Evolutionary conservation across 2,329 filamentous ascomycete genomes (phyloP), one percentile per base, ranked within the genome.

Genomic region (Nakataea oryzae): DNA sequence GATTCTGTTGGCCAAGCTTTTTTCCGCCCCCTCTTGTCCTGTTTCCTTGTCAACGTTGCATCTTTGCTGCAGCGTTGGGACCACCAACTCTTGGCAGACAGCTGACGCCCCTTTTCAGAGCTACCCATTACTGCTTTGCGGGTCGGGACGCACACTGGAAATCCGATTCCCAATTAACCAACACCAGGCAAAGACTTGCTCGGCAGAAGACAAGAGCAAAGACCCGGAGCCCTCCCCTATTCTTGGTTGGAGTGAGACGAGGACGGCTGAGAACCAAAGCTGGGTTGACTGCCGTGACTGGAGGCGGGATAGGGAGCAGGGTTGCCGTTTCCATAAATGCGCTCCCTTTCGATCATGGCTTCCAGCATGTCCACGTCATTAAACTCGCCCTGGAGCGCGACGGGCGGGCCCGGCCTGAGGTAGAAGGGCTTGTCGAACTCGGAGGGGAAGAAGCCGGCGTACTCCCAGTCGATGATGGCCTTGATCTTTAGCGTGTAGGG

Each of bases 391-490:
- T 64, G 65, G 1, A 71, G 61, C 3, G 70, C 67, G n/a, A 66
- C 63, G 2, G 68, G 69, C 12, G 68, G 69, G 0, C 68, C 68
- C 1, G 63, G 65, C 3, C 69, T 62, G 4, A 57, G 63, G 34
- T 67, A 71, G 27, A 68, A 71, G 1, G 64, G 61, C 47, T 61
- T 62, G 62, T 73, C 70, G 61, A 73, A 73, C 60, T 68, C 63
- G 3, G 58, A 32, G 2, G 70, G 69, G 54, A 64, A 70, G 62
- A 71, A 70, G 12, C 69, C 69, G 21, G 61, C 67, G 61, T 67
- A 69, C 61, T 71, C 69, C 69, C 69, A 69, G 64, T 71, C 68
- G 54, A 71, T 63, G 54, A 69, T 68, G 27, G 65, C 68, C 11
- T 63, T 65, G 54, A 71, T 69, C 57, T 64, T 66, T n/a, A 69